These are phyloP conservation scores for Claviceps quebecensis DNA, from an alignment of 2,329 filamentous ascomycete species.

Conservation along the genomic window DNA sequence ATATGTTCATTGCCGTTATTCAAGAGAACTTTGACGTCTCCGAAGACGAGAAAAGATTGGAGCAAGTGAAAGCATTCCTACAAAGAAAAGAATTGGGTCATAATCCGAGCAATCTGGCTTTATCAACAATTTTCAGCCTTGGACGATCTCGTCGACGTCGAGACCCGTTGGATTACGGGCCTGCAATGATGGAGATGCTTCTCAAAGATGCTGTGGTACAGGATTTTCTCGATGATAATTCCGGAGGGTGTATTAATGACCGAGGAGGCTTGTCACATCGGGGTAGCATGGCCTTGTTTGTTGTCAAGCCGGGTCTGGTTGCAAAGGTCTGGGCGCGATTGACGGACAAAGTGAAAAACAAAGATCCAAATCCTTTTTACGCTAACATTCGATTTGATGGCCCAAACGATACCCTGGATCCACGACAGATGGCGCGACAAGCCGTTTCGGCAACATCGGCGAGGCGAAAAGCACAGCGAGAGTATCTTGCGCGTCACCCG, in stretches of 20 bases:
- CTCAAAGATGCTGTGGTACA: constrained; percentile 90
- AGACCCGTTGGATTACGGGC: constrained; percentile 84
- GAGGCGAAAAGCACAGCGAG: constrained; percentile 75
- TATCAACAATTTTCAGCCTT: constrained; percentile 57
- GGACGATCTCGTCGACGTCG: constrained; percentile 45
- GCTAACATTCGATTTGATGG: constrained; percentile 56
- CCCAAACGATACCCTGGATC: constrained; percentile 66
- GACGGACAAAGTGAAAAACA: constrained; percentile 39
- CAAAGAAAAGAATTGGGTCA: constrained; percentile 76
- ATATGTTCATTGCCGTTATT: constrained; percentile 99
- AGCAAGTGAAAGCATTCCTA: constrained; percentile 90
- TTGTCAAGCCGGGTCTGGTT: constrained; percentile 43
- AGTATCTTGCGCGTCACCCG: constrained; percentile 76
- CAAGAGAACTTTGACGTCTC: constrained; percentile 99
- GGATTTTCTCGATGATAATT: constrained; percentile 80
- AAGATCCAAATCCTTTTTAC: constrained; percentile 91
- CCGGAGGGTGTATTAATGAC: constrained; percentile 17
- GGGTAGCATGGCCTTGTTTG: constrained; percentile 19
- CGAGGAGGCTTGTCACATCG: constrained; percentile 18
- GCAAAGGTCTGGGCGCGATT: constrained; percentile 49
- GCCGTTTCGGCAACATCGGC: constrained; percentile 72
- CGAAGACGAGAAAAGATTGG: constrained; percentile 91
- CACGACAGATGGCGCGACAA: constrained; percentile 77
- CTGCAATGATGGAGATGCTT: constrained; percentile 87
- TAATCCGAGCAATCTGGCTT: constrained; percentile 57